Evolutionary conservation across 192 early-diverging fungal species (phyloP).

Genomic region (Coemansia sp.): DNA sequence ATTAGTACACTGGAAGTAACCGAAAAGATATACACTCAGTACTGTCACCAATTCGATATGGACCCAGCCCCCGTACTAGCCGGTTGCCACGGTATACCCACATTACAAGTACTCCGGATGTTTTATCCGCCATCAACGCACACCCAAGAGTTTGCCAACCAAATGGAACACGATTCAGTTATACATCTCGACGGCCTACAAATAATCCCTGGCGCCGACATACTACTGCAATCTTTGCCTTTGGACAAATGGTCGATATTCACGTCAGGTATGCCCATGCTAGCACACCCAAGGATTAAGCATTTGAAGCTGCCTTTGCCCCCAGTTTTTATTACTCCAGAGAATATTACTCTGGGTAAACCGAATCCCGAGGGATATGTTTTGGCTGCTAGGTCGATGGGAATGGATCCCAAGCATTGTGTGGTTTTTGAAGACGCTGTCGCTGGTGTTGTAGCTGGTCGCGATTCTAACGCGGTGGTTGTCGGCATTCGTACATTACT

Average conservation of each 20-base stretch:
- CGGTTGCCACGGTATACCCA: conserved; percentile 43
- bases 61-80: conserved; percentile 26
- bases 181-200: conserved; percentile 15
- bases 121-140: conserved; percentile 25
- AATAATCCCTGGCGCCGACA: conserved; percentile 23
- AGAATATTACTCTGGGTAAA: conserved; percentile 29
- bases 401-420: conserved; percentile 12
- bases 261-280: conserved; percentile 36
- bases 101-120: conserved; percentile 33
- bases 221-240: conserved; percentile 13
- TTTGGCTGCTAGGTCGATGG: conserved; percentile 22
- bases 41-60: conserved; percentile 11
- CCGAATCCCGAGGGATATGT: conserved; percentile 41
- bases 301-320: conserved; percentile 24
- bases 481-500: conserved; percentile 29
- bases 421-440: conserved; percentile 49
- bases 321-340: conserved; percentile 30
- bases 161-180: conserved; percentile 23
- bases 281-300: conserved; percentile 35
- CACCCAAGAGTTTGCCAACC: conserved; percentile 24
- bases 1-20: conserved; percentile 30
- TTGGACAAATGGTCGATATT: conserved; percentile 28
- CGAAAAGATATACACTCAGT: conserved; percentile 27
- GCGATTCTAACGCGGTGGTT: conserved; percentile 18
- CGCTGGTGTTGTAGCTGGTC: conserved; percentile 24